Evolutionary conservation across 2,329 filamentous ascomycete species (phyloP).

Genomic region (Colletotrichum magnum): DNA sequence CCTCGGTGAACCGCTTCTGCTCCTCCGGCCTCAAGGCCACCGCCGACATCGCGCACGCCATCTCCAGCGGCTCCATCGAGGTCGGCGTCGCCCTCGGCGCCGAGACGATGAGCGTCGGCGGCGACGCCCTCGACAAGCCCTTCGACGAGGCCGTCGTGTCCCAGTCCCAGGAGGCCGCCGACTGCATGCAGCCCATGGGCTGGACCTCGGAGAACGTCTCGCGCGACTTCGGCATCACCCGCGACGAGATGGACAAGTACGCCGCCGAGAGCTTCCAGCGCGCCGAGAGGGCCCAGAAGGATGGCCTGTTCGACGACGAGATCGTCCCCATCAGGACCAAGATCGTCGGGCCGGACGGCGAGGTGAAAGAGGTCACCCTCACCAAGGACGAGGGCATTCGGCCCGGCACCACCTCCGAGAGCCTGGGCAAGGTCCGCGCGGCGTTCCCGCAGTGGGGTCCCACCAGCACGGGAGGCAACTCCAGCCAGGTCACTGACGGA

Average conservation of each 20-base stretch:
- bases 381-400: slow-evolving; percentile 92
- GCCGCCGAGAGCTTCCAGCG: slow-evolving; percentile 89
- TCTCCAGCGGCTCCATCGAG: slow-evolving; percentile 84
- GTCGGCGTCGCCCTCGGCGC: slow-evolving; percentile 90
- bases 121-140: slow-evolving; percentile 77
- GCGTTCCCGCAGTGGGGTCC: slow-evolving; percentile 94
- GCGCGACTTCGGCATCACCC: slow-evolving; percentile 86
- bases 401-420: slow-evolving; percentile 88
- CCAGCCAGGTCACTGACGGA: slow-evolving; percentile 94
- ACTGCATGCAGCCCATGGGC: slow-evolving; percentile 97
- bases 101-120: slow-evolving; percentile 86
- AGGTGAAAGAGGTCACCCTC: slow-evolving; percentile 82
- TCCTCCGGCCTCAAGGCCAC: slow-evolving; percentile 95
- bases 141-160: slow-evolving; percentile 83
- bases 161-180: slow-evolving; percentile 80
- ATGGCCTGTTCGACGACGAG: slow-evolving; percentile 93
- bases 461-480: slow-evolving; percentile 91
- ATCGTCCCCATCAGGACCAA: slow-evolving; percentile 89
- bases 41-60: slow-evolving; percentile 93
- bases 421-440: slow-evolving; percentile 85
- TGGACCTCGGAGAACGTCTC: slow-evolving; percentile 98
- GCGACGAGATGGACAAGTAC: slow-evolving; percentile 86
- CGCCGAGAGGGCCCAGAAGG: slow-evolving; percentile 91
- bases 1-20: slow-evolving; percentile 94
- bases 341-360: slow-evolving; percentile 86